These are phyloP conservation scores for Thalassiosira mediterranea DNA, from an alignment of 352 stramenopile genomes.

Conservation along the genomic window DNA sequence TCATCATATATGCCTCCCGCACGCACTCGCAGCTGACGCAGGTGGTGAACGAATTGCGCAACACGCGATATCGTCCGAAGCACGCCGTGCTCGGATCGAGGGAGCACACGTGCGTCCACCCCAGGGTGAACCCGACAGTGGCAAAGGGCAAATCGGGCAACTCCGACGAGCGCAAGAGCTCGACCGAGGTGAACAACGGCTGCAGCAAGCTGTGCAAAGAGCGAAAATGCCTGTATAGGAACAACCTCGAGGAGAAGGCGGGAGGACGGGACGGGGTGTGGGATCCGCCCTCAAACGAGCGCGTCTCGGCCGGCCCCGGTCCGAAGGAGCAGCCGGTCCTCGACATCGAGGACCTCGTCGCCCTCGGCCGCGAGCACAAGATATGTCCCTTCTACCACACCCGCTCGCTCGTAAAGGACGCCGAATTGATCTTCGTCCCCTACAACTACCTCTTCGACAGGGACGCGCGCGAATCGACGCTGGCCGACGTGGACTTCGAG, in stretches of 20 bases:
- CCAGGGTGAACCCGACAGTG: constrained; percentile 83
- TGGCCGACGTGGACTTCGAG: constrained; percentile 92
- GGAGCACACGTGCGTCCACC: constrained; percentile 97
- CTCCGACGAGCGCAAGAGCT: constrained; percentile 31
- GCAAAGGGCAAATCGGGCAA: constrained; percentile 25
- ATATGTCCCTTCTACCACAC: constrained; percentile 99
- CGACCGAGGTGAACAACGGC: constrained; percentile 59
- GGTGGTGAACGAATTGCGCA: constrained; percentile 95
- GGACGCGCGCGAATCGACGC: constrained; percentile 88
- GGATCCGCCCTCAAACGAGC: constrained; percentile 15
- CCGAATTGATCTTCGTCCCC: constrained; percentile 98
- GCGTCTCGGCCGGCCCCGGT: constrained; percentile 4
- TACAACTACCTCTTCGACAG: constrained; percentile 99
- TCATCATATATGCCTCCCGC: constrained; percentile 97
- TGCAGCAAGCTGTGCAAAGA: constrained; percentile 77
- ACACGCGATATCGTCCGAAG: constrained; percentile 90
- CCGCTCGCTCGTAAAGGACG: constrained; percentile 95
- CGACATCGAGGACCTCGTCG: constrained; percentile 89
- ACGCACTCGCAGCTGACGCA: constrained; percentile 98
- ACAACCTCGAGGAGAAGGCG: constrained; percentile 20
- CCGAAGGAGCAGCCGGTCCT: constrained; percentile 66
- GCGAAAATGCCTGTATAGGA: constrained; percentile 52
- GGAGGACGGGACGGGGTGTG: constrained; percentile 15
- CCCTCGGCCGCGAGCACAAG: constrained; percentile 81
- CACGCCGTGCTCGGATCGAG: constrained; percentile 91